Percentiles rank a stretch among this genome's conserved stretches.
phyloP scores from a whole-genome alignment of 805 yeast species.

The Peterozyma xylosa region DNA sequence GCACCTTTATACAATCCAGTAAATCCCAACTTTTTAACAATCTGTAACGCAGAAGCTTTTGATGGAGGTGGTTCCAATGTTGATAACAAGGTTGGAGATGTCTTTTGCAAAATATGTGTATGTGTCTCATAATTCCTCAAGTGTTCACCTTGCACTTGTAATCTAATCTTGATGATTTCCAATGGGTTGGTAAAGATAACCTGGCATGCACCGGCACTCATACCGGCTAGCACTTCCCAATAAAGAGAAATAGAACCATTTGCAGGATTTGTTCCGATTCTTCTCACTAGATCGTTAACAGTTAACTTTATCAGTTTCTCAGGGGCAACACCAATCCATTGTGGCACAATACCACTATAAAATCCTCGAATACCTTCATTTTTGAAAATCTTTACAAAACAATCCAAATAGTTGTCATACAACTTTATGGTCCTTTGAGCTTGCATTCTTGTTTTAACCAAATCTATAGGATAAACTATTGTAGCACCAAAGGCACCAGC shows the following conservation, averaged over 20 bases:
- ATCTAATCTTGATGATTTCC: constrained; percentile 90
- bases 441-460: constrained; percentile 96
- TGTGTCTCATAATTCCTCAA: constrained; percentile 28
- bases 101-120: constrained; percentile 15
- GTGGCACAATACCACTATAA: constrained; percentile 91
- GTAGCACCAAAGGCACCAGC: constrained; percentile 99
- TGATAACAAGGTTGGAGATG: constrained; percentile 15
- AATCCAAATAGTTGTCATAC: constrained; percentile 79
- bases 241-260: constrained; percentile 41
- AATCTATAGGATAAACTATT: constrained; percentile 91
- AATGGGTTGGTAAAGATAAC: constrained; percentile 93
- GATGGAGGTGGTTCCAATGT: constrained; percentile 19
- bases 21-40: constrained; percentile 73
- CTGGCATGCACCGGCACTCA: constrained; percentile 94
- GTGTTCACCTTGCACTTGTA: constrained; percentile 85
- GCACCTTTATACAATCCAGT: constrained; percentile 89
- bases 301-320: constrained; percentile 96
- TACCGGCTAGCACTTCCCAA: constrained; percentile 83
- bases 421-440: constrained; percentile 72
- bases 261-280: constrained; percentile 46
- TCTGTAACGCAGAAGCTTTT: constrained; percentile 53
- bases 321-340: constrained; percentile 95
- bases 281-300: constrained; percentile 83
- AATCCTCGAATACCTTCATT: constrained; percentile 81
- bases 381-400: constrained; percentile 68